phyloP scores from a whole-genome alignment of 345 rosid species.

The Cardamine chenopodiifolia region DNA sequence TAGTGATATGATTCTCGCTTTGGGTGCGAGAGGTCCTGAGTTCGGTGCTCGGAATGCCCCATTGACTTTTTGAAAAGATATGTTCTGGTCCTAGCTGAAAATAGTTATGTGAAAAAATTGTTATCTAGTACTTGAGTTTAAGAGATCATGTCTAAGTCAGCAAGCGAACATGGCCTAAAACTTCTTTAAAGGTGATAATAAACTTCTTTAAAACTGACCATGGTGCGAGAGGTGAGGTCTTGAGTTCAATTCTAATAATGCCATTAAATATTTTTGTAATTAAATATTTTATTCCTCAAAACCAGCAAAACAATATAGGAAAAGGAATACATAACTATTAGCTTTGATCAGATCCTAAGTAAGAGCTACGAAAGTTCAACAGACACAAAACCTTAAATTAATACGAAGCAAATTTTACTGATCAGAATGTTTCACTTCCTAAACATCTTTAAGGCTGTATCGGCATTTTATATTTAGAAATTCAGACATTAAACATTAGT shows the following conservation, averaged over 20 bases:
- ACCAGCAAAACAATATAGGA: not conserved
- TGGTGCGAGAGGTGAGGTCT: not conserved
- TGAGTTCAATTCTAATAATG: not conserved
- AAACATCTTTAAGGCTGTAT: not conserved
- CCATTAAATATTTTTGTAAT: not conserved
- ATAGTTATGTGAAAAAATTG: not conserved
- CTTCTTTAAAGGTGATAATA: not conserved
- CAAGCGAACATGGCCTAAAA: not conserved
- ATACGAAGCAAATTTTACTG: not conserved
- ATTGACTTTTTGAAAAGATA: not conserved
- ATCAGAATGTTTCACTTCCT: not conserved
- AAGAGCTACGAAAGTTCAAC: not conserved
- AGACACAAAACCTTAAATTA: not conserved
- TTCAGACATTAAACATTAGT: not conserved
- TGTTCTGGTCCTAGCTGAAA: not conserved
- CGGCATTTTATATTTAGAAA: not conserved
- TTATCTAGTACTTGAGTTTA: not conserved
- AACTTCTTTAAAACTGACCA: not conserved
- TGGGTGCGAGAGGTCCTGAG: conserved; percentile 88
- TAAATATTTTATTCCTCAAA: not conserved
- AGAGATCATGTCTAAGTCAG: not conserved
- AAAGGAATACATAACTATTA: not conserved
- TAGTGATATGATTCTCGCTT: conserved; percentile 87
- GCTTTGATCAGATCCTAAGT: not conserved
- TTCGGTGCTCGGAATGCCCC: conserved; percentile 69